A percentile compares a stretch with the other conserved stretches of the same genome.
Evolutionary conservation across 2,329 filamentous ascomycete genomes (phyloP).

Genomic region (Aspergillus versicolor): DNA sequence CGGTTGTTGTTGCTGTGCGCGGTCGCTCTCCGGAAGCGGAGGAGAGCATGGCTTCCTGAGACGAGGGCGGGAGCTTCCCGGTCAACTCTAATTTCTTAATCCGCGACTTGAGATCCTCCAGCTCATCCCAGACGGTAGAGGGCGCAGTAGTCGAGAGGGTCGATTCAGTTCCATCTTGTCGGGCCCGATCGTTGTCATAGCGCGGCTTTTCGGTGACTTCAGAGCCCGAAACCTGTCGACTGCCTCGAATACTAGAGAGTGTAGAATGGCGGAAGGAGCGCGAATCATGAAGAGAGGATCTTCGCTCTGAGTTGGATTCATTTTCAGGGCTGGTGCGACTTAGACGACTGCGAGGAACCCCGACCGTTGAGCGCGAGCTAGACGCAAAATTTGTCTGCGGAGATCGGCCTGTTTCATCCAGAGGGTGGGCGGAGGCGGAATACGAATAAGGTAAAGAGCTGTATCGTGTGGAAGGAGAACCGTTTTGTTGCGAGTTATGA

Average conservation of each 20-base stretch:
- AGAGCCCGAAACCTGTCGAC: slow-evolving; percentile 34
- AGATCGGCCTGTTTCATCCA: slow-evolving; percentile 37
- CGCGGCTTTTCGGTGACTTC: slow-evolving; percentile 36
- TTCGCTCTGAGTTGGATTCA: slow-evolving; percentile 28
- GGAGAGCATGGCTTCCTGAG: slow-evolving; percentile 73
- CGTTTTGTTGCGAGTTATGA: slow-evolving; percentile 29
- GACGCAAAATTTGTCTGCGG: slow-evolving; percentile 34
- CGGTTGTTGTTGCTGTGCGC: slow-evolving; percentile 83
- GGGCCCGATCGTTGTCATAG: slow-evolving; percentile 34
- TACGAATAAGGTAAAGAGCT: slow-evolving; percentile 27
- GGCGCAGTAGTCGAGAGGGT: slow-evolving; percentile 84
- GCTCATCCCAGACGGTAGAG: slow-evolving; percentile 94
- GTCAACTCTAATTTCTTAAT: slow-evolving; percentile 88
- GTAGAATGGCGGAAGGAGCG: slow-evolving; percentile 35
- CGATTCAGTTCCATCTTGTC: slow-evolving; percentile 73
- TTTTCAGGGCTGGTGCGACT: slow-evolving; percentile 37
- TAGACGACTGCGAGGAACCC: slow-evolving; percentile 36
- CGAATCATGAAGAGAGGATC: slow-evolving; percentile 33
- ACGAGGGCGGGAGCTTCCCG: slow-evolving; percentile 80
- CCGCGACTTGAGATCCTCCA: slow-evolving; percentile 91
- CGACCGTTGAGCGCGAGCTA: slow-evolving; percentile 37
- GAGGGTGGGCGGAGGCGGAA: slow-evolving; percentile 37
- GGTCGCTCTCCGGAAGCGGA: slow-evolving; percentile 73
- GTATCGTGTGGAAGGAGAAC: slow-evolving; percentile 30
- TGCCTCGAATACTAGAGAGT: slow-evolving; percentile 36